These are phyloP conservation scores for Colletotrichum abscissum DNA, from an alignment of 2,329 filamentous ascomycete genomes.

Conservation along the genomic window DNA sequence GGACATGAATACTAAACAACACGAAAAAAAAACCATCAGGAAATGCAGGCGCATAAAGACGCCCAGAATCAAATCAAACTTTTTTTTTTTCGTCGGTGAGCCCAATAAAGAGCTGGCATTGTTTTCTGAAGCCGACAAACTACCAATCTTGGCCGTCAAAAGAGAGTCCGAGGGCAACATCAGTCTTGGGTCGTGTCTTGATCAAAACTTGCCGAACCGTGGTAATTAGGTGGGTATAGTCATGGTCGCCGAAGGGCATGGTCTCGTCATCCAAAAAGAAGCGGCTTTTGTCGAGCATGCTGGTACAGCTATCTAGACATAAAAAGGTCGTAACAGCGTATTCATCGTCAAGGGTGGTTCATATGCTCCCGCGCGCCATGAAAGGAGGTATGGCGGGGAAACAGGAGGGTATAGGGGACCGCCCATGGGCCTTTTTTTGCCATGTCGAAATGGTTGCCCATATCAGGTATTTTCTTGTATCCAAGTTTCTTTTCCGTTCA, in stretches of 20 bases:
- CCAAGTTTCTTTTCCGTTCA: conserved; percentile 52
- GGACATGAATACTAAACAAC: neutral
- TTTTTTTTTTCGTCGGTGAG: conserved; percentile 32
- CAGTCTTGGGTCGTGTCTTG: conserved; percentile 19
- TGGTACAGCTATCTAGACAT: conserved; percentile 58
- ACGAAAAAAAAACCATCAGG: neutral
- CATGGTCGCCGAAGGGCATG: conserved; percentile 48
- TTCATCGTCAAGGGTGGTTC: conserved; percentile 53
- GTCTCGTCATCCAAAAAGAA: conserved; percentile 34
- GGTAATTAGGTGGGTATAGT: conserved; percentile 53
- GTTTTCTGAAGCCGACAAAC: conserved; percentile 14
- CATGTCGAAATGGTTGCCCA: conserved; percentile 54
- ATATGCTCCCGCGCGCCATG: conserved; percentile 36
- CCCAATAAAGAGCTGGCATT: conserved; percentile 16
- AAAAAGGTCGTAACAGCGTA: conserved; percentile 56
- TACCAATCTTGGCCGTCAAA: conserved; percentile 10
- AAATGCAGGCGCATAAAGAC: conserved; percentile 24
- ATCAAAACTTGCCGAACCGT: conserved; percentile 26
- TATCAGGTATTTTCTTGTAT: conserved; percentile 53
- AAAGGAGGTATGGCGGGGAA: conserved; percentile 36
- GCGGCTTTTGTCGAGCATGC: conserved; percentile 40
- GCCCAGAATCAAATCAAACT: conserved; percentile 30
- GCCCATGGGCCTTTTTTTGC: conserved; percentile 45
- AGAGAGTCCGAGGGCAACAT: neutral
- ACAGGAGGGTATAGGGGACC: conserved; percentile 41